Evolutionary conservation across 1,284 basidiomycete genomes (phyloP).

Genomic region (Dichomitus squalens): DNA sequence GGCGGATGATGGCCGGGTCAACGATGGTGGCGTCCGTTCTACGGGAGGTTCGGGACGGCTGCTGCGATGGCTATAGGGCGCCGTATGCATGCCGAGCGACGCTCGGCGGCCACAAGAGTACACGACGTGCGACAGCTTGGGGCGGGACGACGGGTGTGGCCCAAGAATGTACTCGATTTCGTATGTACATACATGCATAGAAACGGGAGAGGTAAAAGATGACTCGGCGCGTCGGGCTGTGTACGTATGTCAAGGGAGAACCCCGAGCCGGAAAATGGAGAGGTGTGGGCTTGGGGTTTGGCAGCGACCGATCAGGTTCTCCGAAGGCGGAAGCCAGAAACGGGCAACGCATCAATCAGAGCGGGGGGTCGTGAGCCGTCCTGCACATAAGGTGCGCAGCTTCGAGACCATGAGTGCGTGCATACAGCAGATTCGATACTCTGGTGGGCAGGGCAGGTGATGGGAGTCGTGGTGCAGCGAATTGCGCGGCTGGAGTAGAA

Average conservation of each 20-base stretch:
- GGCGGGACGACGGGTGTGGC: background rate
- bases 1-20: slow-evolving; percentile 17
- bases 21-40: slow-evolving; percentile 18
- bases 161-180: no score
- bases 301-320: slow-evolving; percentile 10
- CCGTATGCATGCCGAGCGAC: background rate
- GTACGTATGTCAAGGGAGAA: no score
- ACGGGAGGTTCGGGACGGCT: background rate
- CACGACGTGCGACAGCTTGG: background rate
- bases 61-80: slow-evolving; percentile 1
- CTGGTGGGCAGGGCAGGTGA: no score
- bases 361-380: slow-evolving; percentile 4
- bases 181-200: no score
- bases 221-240: no score
- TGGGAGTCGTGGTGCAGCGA: slow-evolving; percentile 12
- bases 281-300: background rate
- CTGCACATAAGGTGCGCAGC: background rate
- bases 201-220: background rate
- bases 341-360: slow-evolving; percentile 24
- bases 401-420: no score
- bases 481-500: slow-evolving; percentile 7
- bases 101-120: background rate
- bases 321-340: slow-evolving; percentile 9
- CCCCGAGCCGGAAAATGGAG: background rate
- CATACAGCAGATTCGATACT: no score